Evolutionary conservation across 1,284 basidiomycete species (phyloP).

Genomic region (Testicularia cyperi): DNA sequence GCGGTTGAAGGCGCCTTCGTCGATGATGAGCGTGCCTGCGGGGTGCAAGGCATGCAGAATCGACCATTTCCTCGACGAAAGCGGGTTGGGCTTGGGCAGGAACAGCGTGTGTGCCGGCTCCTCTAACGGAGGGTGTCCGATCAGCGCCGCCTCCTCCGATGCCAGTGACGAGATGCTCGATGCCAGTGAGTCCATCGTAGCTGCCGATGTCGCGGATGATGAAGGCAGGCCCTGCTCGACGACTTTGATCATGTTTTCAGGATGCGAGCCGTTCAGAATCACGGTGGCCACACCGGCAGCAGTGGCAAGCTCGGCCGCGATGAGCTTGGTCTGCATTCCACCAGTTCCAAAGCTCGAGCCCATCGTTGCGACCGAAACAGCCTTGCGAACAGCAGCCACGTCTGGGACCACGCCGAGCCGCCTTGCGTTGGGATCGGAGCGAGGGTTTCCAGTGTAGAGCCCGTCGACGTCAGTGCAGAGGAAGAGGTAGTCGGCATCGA

Average conservation of each 20-base stretch:
- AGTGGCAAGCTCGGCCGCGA: constrained; percentile 94
- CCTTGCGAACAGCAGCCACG: constrained; percentile 74
- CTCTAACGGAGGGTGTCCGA: constrained; percentile 39
- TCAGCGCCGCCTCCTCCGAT: constrained; percentile 22
- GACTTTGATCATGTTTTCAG: constrained; percentile 76
- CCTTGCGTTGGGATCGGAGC: constrained; percentile 80
- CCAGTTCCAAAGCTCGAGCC: constrained; percentile 93
- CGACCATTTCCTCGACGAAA: constrained; percentile 92
- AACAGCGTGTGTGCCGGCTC: constrained; percentile 84
- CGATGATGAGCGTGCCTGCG: constrained; percentile 82
- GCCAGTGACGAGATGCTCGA: constrained; percentile 32
- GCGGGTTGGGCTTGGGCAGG: constrained; percentile 71
- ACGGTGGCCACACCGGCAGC: constrained; percentile 94
- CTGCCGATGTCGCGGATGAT: not conserved
- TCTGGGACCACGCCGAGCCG: constrained; percentile 81
- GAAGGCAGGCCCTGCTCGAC: constrained; percentile 63
- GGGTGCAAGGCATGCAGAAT: constrained; percentile 88
- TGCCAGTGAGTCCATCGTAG: constrained; percentile 17
- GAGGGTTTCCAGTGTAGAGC: constrained; percentile 90
- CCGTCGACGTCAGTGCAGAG: constrained; percentile 96
- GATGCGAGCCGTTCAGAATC: constrained; percentile 67
- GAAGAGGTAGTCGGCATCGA: constrained; percentile 95
- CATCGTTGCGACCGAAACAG: constrained; percentile 86
- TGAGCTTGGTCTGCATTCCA: constrained; percentile 98
- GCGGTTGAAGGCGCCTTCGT: constrained; percentile 82